Percentiles rank a stretch among this genome's conserved stretches.
These are phyloP conservation scores for Amesomyces nigricolor DNA, from an alignment of 2,329 filamentous ascomycete species.

Conservation along the genomic window DNA sequence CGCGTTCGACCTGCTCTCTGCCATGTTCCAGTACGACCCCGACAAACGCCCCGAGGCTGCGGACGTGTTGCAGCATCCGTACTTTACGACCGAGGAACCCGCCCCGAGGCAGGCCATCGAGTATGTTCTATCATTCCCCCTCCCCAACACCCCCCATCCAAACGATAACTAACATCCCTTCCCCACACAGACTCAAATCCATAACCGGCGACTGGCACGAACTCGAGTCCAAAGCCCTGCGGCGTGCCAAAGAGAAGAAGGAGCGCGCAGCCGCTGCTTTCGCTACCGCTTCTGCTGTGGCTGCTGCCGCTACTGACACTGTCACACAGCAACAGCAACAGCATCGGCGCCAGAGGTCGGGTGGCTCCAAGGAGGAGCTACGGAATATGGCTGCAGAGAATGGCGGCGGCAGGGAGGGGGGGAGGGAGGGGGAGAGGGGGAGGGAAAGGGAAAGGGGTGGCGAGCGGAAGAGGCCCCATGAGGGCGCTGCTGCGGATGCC, in stretches of 20 bases:
- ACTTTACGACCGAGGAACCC: conserved; percentile 82
- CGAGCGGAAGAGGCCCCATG: conserved; percentile 37
- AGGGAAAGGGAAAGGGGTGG: conserved; percentile 12
- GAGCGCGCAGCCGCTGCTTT: conserved; percentile 33
- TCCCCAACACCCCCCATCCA: background rate
- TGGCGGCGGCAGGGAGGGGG: too few relatives aligned
- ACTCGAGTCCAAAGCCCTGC: conserved; percentile 90
- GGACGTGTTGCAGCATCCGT: conserved; percentile 78
- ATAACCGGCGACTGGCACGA: conserved; percentile 97
- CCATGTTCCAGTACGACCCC: conserved; percentile 89
- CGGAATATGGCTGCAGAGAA: too few relatives aligned
- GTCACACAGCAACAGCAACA: background rate
- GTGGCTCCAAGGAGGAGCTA: too few relatives aligned
- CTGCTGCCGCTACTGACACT: too few relatives aligned
- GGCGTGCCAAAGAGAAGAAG: conserved; percentile 77
- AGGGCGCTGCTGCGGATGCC: conserved; percentile 18
- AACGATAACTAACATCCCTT: conserved; percentile 28
- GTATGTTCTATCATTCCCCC: conserved; percentile 46
- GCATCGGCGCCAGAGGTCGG: conserved; percentile 10
- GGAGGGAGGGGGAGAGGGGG: too few relatives aligned
- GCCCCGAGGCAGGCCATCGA: conserved; percentile 70
- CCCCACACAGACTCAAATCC: conserved; percentile 55
- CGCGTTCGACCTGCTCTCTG: conserved; percentile 73
- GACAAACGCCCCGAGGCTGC: conserved; percentile 74
- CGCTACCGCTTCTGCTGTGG: too few relatives aligned